A percentile compares a stretch with the other conserved stretches of the same genome.
phyloP scores from a whole-genome alignment of 352 stramenopile genomes.

The Phytopythium mirpurense region DNA sequence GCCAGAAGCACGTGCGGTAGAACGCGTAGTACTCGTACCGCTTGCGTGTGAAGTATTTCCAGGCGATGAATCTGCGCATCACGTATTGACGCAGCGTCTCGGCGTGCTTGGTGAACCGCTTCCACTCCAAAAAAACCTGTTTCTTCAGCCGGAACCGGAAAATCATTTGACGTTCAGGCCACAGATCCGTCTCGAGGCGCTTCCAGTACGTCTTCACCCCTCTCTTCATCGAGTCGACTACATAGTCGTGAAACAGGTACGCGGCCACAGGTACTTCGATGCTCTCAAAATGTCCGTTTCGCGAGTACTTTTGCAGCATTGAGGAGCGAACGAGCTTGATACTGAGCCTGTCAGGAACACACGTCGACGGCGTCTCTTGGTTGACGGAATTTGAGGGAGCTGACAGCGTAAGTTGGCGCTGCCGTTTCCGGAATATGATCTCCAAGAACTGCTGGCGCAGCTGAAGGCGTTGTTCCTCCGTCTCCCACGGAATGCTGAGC shows the following conservation, averaged over 20 bases:
- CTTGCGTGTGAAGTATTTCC: slow-evolving; percentile 48
- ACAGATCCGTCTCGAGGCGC: slow-evolving; percentile 34
- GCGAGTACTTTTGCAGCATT: slow-evolving; percentile 73
- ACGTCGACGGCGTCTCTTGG: background rate
- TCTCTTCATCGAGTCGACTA: slow-evolving; percentile 42
- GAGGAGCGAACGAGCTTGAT: slow-evolving; percentile 45
- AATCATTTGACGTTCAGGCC: slow-evolving; percentile 54
- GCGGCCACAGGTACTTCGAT: slow-evolving; percentile 35
- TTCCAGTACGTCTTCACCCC: slow-evolving; percentile 34
- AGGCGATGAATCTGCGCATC: slow-evolving; percentile 59
- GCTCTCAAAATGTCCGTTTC: slow-evolving; percentile 73
- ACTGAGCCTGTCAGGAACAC: slow-evolving; percentile 35
- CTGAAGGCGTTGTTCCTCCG: slow-evolving; percentile 34
- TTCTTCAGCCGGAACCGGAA: slow-evolving; percentile 61
- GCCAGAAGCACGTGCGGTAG: slow-evolving; percentile 66
- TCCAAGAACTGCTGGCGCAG: slow-evolving; percentile 48
- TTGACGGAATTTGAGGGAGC: background rate
- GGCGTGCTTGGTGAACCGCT: slow-evolving; percentile 32
- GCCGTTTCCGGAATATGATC: slow-evolving; percentile 56
- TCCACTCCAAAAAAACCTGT: slow-evolving; percentile 42
- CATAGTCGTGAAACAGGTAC: slow-evolving; percentile 57
- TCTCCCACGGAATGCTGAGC: slow-evolving; percentile 50
- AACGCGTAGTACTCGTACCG: slow-evolving; percentile 47
- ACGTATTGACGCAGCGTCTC: slow-evolving; percentile 29
- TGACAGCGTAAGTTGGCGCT: slow-evolving; percentile 15